phyloP scores from a whole-genome alignment of 768 basidiomycete species.

The Tulasnella calospora region DNA sequence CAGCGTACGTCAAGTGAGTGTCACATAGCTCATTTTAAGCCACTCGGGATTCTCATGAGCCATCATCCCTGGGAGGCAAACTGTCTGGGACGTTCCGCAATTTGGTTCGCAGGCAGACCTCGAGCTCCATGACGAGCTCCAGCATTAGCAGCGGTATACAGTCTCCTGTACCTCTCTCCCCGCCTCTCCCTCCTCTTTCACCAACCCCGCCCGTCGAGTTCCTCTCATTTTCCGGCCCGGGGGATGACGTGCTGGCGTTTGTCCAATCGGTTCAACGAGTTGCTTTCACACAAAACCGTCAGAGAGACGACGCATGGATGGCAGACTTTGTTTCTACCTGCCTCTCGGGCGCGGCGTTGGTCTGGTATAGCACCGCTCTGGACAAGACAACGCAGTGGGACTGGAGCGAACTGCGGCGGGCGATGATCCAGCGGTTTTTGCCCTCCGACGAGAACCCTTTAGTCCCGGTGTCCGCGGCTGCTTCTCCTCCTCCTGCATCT shows the following conservation, averaged over 20 bases:
- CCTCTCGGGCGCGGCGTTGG: neutral
- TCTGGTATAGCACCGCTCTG: neutral
- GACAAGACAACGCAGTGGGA: neutral
- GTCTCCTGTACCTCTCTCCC: neutral
- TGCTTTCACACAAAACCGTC: slow-evolving; percentile 1
- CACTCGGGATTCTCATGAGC: neutral
- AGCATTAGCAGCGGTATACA: neutral
- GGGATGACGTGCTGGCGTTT: slow-evolving; percentile 2
- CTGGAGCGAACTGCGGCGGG: neutral
- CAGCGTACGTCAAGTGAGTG: slow-evolving; percentile 2
- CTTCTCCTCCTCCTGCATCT: neutral
- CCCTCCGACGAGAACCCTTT: neutral
- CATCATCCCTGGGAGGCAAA: neutral
- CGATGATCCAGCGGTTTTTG: neutral
- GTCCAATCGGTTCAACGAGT: neutral
- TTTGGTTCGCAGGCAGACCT: neutral
- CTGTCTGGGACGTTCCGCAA: neutral
- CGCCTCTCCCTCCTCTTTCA: neutral
- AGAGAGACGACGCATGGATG: slow-evolving; percentile 5
- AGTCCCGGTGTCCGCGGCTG: neutral
- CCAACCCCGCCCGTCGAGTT: neutral
- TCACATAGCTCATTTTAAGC: neutral
- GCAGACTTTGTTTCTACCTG: slow-evolving; percentile 3
- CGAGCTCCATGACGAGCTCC: neutral
- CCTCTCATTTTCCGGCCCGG: neutral